Evolutionary conservation across 2,329 filamentous ascomycete species (phyloP), one percentile per base, ranked within the genome.

Genomic region (Colletotrichum brevisporum): DNA sequence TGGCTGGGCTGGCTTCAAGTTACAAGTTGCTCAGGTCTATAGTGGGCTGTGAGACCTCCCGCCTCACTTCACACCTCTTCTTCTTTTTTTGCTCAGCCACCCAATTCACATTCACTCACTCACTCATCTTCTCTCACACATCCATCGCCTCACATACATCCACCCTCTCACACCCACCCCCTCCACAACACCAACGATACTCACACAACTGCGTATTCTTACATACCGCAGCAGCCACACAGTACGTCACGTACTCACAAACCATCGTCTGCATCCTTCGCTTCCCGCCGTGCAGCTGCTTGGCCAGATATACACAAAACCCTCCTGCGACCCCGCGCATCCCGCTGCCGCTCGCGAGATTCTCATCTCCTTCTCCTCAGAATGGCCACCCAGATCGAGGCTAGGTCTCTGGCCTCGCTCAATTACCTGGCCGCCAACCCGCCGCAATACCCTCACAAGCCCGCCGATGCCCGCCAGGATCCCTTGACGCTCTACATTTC

Each of bases 401-500:
- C 95, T 73, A 90, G 88, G 75, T 98, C 95, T 53, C 85, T 98
- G 52, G 92, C 92, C 61, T 86, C 90, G 61, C 87, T 99, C 72
- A 96, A 94, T 72, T 84, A 88, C 50, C 88, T 98, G 71, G 95
- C 96, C 71, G 88, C 92, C 59, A 94, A 97, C 75, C 96, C 95
- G 50, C 95, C 96, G 54, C 88, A 91, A 74, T 96, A 97, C 78
- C 94, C 94, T 57, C 88, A 92, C 75, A 93, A 93, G 76, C 92
- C 93, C 5, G 89, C 90, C 3, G 90, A 92, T 73, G 83, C 87
- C 74, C 88, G 84, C 71, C 88, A 91, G 71, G 89, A 94, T 57
- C 90, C 94, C 4, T 80, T 98, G 58, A 90, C 91, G 2, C 87
- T 99, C 48, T 99, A 99, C 81, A 97, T 99, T 73, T 94, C 95